Evolutionary conservation across 2,329 filamentous ascomycete species (phyloP), one percentile per base, ranked within the genome.

Genomic region (Ophiostoma populinum): DNA sequence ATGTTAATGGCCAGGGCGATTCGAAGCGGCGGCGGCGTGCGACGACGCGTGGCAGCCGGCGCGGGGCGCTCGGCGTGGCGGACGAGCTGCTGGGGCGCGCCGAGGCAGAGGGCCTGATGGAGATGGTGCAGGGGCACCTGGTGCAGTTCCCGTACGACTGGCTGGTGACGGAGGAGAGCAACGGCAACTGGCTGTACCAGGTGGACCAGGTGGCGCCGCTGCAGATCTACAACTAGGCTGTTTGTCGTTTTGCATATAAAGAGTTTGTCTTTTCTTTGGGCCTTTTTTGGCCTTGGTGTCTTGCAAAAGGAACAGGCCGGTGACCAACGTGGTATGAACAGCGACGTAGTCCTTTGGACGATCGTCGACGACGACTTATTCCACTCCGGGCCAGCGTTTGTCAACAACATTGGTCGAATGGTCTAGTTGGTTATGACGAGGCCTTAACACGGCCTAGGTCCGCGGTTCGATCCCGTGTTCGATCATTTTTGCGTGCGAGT

Each of bases 131-230:
- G 54, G 90, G 90, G 2, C 75, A 86, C 51, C 55, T 98, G 35
- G 86, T 98, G 18, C 62, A 82, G 43, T 98, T 92, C 63, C 90
- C 90, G 6, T 93, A 95, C 55, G 83, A 98, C 49, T 98, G 92
- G 85, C 70, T 93, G 36, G 70, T 80, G 47, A 80, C 77, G 37
- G 90, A 95, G 58, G 90, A 95, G 61, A 73, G 76, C 49, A 86
- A 83, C 45, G 82, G 85, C 38, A 92, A 94, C 51, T 98, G 90
- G 90, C 69, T 94, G 42, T 95, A 93, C 57, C 83, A 87, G 51
- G 82, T 95, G 37, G 90, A 98, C 55, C 79, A 92, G 55, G 77
- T 98, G 52, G 92, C 90, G 47, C 90, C 90, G 38, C 64, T 98
- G 57, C 85, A 94, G 59, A 95, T 98, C 49, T 98, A 98, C n/a